These are phyloP conservation scores for Fusarium sp. DNA, from an alignment of 2,329 filamentous ascomycete genomes.

Conservation along the genomic window DNA sequence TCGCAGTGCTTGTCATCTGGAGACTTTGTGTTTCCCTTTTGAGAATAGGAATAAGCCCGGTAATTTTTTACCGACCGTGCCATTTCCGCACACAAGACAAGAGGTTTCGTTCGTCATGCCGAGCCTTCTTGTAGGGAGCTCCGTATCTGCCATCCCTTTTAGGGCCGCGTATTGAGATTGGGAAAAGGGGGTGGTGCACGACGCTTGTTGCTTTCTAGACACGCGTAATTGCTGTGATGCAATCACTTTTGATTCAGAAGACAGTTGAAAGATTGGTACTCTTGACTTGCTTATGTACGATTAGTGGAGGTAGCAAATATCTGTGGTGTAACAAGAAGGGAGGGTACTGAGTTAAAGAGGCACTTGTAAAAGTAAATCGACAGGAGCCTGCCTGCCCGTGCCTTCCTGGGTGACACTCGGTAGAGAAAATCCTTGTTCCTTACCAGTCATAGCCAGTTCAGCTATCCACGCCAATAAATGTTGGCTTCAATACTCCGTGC, in stretches of 20 bases:
- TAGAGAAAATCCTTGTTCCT: slow-evolving; percentile 14
- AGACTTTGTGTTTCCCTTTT: slow-evolving; percentile 9
- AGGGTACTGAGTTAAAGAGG: background rate
- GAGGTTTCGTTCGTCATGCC: slow-evolving; percentile 37
- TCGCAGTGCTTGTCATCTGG: slow-evolving; percentile 16
- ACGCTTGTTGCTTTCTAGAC: background rate
- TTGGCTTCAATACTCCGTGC: background rate
- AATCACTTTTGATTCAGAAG: background rate
- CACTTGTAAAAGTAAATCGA: background rate
- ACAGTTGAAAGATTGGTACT: background rate
- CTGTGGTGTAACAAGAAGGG: background rate
- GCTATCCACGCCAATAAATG: slow-evolving; percentile 4
- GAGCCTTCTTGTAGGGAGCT: slow-evolving; percentile 26
- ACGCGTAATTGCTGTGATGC: background rate
- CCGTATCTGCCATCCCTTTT: slow-evolving; percentile 11
- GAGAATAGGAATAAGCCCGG: slow-evolving; percentile 2
- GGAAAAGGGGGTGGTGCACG: slow-evolving; percentile 30
- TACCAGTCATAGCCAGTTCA: slow-evolving; percentile 7
- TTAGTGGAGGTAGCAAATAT: background rate
- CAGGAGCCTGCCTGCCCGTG: background rate
- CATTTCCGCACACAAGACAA: slow-evolving; percentile 22
- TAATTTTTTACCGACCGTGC: slow-evolving; percentile 22
- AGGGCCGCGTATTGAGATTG: slow-evolving; percentile 2
- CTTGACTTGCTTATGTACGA: background rate
- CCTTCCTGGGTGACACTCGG: background rate